Base-by-base conservation (phyloP, 352 stramenopile species). In the Globisporangium uncinulatum region DNA sequence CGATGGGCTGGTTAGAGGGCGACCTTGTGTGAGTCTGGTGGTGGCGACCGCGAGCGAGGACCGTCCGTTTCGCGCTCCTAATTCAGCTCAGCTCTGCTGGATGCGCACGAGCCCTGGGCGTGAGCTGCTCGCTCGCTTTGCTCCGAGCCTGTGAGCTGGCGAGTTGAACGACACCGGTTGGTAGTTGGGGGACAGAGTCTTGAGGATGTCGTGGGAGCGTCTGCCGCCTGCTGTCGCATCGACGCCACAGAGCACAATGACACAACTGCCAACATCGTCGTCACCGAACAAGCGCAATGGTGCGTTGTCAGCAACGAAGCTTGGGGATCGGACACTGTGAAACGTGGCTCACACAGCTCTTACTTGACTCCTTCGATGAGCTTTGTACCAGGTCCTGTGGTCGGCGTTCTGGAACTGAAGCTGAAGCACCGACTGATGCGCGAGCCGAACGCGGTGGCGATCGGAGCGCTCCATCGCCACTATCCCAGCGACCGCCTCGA, bases 361-460 rank as follows among this genome's bases (percentile, higher is more conserved):
- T 9, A 17, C 21, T 31, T 50, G 44, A 13, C 9, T 9, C 44
- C 44, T 34, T n/a, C 14, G 21, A 36, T 8, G 47, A 42, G 1
- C 29, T 0, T 36, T 51, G n/a, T 45, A 6, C 11, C 31, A 54
- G 20, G 47, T 7, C 8, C 24, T 3, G 31, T 14, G 87, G 79
- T 73, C 0, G 79, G 76, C 1, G 59, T 89, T 4, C 65, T 89
- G 44, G 79, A 89, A 52, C 72, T 85, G 51, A 87, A 87, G 65
- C 84, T 89, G 65, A 82, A 78, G 62, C 69, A 85, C 37, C 74
- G 79, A 8, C 67, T 89, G 41, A 66, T 79, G 19, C 59, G 64
- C 49, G 76, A 89, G 34, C 65, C 66, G 15, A 63, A 66, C 17
- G 64, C 79, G 13, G 68, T 87, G 14, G 76, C 79, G 0, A 73